Conservation (phyloP, 192 early-diverging fungal species). For the Podila verticillata region DNA sequence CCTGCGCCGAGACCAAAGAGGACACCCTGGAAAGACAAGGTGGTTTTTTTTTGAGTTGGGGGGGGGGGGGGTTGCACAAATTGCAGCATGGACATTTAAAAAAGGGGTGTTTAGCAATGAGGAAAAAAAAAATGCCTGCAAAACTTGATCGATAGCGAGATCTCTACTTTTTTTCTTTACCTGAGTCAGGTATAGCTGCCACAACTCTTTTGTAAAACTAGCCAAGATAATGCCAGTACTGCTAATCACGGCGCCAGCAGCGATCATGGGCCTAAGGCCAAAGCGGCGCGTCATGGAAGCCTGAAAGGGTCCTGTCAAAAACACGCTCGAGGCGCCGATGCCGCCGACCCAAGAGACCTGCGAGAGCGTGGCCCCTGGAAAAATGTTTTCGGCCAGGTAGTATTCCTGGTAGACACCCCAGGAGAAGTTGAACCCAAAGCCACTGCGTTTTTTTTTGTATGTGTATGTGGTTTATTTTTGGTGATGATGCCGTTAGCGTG, state of each 20-base stretch:
- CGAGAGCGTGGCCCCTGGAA: conserved; percentile 12
- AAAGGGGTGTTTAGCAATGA: neutral
- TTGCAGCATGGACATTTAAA: neutral
- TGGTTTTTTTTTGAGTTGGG: too few species aligned
- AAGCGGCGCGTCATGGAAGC: conserved; percentile 11
- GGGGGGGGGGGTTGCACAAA: too few species aligned
- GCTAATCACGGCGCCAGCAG: conserved; percentile 15
- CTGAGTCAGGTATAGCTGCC: conserved; percentile 75
- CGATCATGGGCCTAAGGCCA: conserved; percentile 17
- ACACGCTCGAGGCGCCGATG: conserved; percentile 25
- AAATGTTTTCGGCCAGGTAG: conserved; percentile 23
- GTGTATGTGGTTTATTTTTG: neutral
- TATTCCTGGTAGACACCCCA: conserved; percentile 43
- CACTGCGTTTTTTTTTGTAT: conserved; percentile 1
- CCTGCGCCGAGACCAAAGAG: conserved; percentile 67
- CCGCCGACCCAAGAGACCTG: conserved; percentile 33
- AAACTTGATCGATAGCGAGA: neutral
- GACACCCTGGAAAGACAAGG: conserved; percentile 52
- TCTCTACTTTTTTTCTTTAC: conserved; percentile 10
- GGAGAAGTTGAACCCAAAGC: conserved; percentile 37
- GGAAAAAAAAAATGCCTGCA: neutral
- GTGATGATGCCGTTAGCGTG: too few species aligned
- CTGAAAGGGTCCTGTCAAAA: conserved; percentile 37
- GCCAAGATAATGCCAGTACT: conserved; percentile 62
- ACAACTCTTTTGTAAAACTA: conserved; percentile 68